Percentiles rank a stretch among this genome's conserved stretches.
These are phyloP conservation scores for Geotrichum bryndzae DNA, from an alignment of 1,139 yeast species.

Conservation along the genomic window DNA sequence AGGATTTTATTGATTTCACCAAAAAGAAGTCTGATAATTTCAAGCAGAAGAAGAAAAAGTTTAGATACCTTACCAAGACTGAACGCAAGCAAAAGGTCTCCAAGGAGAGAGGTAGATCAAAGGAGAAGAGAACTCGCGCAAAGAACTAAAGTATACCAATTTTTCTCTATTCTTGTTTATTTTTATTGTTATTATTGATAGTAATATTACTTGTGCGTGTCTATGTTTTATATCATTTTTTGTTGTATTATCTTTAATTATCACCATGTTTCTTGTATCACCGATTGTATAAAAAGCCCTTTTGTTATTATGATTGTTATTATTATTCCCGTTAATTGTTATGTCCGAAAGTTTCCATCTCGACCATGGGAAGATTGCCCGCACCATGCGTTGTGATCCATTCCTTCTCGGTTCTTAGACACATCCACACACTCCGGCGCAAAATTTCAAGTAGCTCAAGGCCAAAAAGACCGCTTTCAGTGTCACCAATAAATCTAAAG, in stretches of 20 bases:
- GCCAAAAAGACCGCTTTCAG: constrained; percentile 55
- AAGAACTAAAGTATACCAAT: not conserved
- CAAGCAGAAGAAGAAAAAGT: constrained; percentile 64
- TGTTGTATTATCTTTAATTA: not conserved
- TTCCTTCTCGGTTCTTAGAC: constrained; percentile 77
- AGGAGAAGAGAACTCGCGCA: constrained; percentile 18
- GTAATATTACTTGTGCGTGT: not conserved
- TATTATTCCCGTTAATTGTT: not conserved
- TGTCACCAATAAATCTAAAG: constrained; percentile 35
- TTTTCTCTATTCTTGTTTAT: not conserved
- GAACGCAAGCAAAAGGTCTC: constrained; percentile 66
- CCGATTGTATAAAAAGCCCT: not conserved
- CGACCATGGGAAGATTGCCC: not conserved
- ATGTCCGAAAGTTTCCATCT: not conserved
- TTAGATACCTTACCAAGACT: constrained; percentile 72
- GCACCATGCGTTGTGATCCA: constrained; percentile 29
- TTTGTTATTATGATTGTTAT: not conserved
- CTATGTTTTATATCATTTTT: not conserved
- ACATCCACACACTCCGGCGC: constrained; percentile 86
- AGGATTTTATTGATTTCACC: not conserved
- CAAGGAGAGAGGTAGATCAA: constrained; percentile 43
- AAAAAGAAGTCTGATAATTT: constrained; percentile 23
- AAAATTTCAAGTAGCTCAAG: constrained; percentile 68
- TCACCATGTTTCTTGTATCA: not conserved
- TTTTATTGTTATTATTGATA: no score